Evolutionary conservation across 2,329 filamentous ascomycete species (phyloP), one percentile per base, ranked within the genome.

Genomic region (Cladosporium sp.): DNA sequence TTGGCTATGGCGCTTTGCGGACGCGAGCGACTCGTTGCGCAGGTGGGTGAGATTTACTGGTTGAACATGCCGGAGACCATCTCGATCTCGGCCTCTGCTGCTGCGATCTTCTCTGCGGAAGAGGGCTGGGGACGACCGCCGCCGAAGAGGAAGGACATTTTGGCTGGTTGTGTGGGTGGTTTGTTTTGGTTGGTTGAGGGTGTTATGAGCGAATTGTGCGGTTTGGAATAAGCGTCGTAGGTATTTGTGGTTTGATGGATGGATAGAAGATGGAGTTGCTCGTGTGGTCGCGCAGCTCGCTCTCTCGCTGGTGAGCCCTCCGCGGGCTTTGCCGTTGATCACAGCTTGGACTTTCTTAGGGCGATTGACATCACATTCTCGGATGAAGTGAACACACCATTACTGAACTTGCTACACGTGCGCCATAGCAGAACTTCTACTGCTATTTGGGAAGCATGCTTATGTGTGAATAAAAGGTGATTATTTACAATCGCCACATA

Each of bases 21-120:
- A 9, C 22, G 22, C 22, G 9, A 9, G 22, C 22, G 22, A 27
- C 9, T 27, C 22, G 4, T 5, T 27, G 22, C 22, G 22, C 13
- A 22, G 27, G 18, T 27, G 30, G 4, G 18, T 32, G 25, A 30
- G 25, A 57, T 71, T 54, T 82, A 97, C 93, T 93, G 88, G 77
- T 90, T 92, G 80, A 95, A 95, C 85, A 97, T 96, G 72, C 96
- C 91, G 55, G 90, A 88, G 62, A 96, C 84, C 78, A 97, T 91
- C 74, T 96, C 93, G 73, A 97, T 89, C 77, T 98, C 94, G 60
- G 89, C 86, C 77, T 98, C 92, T 63, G 94, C 91, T 64, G 89
- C 88, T 64, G 88, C 87, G 70, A 98, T 93, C 81, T 97, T 98
- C 79, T 97, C 88, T 71, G 89, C 91, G 65, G 91, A 95, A 57